phyloP scores from a whole-genome alignment of 2,329 filamentous ascomycete species.

The Verticillium albo-atrum region DNA sequence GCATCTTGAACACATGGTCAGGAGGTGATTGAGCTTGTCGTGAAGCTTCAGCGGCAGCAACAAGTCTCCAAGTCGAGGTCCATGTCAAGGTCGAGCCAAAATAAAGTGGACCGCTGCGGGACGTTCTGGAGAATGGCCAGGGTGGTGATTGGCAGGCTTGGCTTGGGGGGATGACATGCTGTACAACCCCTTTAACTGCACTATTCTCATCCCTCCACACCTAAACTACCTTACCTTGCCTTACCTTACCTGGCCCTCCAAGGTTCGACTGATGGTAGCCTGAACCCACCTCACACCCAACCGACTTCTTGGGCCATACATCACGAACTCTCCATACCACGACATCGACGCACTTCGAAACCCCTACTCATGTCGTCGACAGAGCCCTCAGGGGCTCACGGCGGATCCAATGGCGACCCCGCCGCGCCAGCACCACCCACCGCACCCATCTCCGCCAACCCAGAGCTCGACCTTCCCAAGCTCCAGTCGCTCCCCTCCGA shows the following conservation, averaged over 20 bases:
- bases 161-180: neutral
- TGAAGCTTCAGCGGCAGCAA: neutral
- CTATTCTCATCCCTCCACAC: neutral
- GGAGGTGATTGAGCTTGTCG: neutral
- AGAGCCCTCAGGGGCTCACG: slow-evolving; percentile 29
- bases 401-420: slow-evolving; percentile 25
- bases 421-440: slow-evolving; percentile 16
- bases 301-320: neutral
- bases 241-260: neutral
- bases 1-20: slow-evolving; percentile 1
- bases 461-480: slow-evolving; percentile 85
- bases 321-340: neutral
- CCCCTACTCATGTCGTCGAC: slow-evolving; percentile 27
- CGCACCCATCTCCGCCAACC: slow-evolving; percentile 43
- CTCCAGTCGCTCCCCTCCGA: slow-evolving; percentile 85
- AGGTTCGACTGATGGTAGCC: neutral
- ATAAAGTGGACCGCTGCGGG: neutral
- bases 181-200: neutral
- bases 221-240: neutral
- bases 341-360: neutral
- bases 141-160: neutral
- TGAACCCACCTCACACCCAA: neutral
- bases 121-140: neutral
- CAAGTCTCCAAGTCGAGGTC: neutral
- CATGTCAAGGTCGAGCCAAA: neutral